Evolutionary conservation across 1,284 basidiomycete species (phyloP).

Genomic region (Inonotus obliquus): DNA sequence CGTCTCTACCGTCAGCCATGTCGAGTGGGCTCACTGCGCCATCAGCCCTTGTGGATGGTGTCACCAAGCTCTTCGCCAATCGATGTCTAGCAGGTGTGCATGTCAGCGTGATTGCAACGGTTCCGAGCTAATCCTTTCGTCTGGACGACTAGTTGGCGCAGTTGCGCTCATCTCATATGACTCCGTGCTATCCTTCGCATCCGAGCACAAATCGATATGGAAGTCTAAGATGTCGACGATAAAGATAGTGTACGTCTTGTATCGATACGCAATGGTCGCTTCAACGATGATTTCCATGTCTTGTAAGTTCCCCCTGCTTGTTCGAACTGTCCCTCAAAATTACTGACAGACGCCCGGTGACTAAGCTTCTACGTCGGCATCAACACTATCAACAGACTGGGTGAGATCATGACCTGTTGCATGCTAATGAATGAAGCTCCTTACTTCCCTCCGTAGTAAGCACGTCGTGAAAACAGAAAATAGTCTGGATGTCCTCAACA

Average conservation of each 20-base stretch:
- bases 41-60: neutral
- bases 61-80: neutral
- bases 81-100: neutral
- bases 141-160: neutral
- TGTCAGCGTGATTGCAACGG: neutral
- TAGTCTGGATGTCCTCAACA: neutral
- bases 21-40: neutral
- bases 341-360: neutral
- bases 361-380: neutral
- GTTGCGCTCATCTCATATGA: neutral
- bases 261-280: neutral
- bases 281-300: neutral
- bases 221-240: neutral
- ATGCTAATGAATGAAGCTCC: neutral
- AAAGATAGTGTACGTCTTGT: neutral
- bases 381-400: neutral
- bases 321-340: neutral
- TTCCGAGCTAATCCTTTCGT: neutral
- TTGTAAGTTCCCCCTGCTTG: neutral
- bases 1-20: neutral
- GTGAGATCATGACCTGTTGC: neutral
- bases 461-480: neutral
- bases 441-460: neutral
- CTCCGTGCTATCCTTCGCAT: neutral
- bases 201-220: neutral